Base-by-base conservation (phyloP, 2,329 filamentous ascomycete genomes). In the Paecilomyces sp. region DNA sequence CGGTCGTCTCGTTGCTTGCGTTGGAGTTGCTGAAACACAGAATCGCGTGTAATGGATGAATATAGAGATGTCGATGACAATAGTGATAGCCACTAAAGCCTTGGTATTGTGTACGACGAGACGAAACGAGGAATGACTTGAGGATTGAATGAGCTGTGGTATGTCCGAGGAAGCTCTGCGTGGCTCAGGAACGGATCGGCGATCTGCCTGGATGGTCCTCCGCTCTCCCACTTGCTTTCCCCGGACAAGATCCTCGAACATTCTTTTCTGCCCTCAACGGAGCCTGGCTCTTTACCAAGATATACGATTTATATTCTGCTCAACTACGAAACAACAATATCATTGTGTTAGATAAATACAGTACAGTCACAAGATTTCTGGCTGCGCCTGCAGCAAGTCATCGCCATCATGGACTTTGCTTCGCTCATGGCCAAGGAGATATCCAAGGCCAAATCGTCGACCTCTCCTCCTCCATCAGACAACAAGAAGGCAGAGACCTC, bases 401-500 rank as follows among this genome's bases (percentile, higher is more conserved):
- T 28, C n/a, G 22, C 31, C 71, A 81, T 62, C 66, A 99, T 99
- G 94, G 92, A 99, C 76, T 99, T 99, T 80, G 92, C 92, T 62
- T 85, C 91, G 36, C 80, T 99, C 55, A 96, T 99, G 91, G 87
- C 90, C 69, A 89, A 91, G 72, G 92, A 96, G 76, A 94, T 99
- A 70, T 86, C 90, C 69, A 95, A 94, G 75, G 82, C 88, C 66
- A 91, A 91, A 74, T 77, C 83, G 58, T 66, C 76, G 51, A 65
- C 77, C 51, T 66, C 77, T 57, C 63, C 75, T 55, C 56, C 72
- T 54, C 24, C 59, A 47, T 31, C 54, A 62, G 12, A 52, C 53
- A 25, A 62, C 67, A 59, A 61, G 69, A 50, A 58, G 66, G 62
- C 66, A 63, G 52, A 36, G 61, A 59, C 71, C 52, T 58, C 69